Conservation (phyloP, 2,329 filamentous ascomycete species). For the Trichophyton schoenleinii region DNA sequence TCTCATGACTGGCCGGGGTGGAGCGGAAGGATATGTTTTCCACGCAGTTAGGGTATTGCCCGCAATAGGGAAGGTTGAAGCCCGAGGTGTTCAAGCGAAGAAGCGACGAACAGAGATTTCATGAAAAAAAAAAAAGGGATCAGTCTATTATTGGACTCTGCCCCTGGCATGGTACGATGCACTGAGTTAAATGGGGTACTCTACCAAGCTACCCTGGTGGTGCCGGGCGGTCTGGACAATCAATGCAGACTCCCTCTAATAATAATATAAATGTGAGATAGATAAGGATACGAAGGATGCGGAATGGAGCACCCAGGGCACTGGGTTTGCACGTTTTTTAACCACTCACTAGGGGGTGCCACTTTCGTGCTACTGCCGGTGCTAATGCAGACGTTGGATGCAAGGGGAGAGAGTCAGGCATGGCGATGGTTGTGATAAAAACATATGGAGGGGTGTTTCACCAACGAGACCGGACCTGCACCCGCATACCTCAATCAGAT, state of each 20-base stretch:
- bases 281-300: neutral
- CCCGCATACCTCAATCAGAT: neutral
- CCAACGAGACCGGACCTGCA: neutral
- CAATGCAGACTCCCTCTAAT: too few species aligned
- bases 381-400: neutral
- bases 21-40: slow-evolving; percentile 81
- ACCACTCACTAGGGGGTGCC: neutral
- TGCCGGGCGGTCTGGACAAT: neutral
- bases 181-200: neutral
- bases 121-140: neutral
- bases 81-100: slow-evolving; percentile 56
- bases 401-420: neutral
- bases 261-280: neutral
- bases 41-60: slow-evolving; percentile 72
- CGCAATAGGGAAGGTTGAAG: slow-evolving; percentile 64
- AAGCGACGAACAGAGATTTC: slow-evolving; percentile 43
- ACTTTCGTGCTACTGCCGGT: neutral
- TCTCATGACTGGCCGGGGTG: slow-evolving; percentile 77
- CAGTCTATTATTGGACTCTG: neutral
- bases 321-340: neutral
- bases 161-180: neutral
- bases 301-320: neutral
- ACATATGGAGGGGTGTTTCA: neutral
- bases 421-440: neutral
- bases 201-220: neutral